Evolutionary conservation across 202 grass and related monocot species (phyloP).

Genomic region (Zizania palustris): DNA sequence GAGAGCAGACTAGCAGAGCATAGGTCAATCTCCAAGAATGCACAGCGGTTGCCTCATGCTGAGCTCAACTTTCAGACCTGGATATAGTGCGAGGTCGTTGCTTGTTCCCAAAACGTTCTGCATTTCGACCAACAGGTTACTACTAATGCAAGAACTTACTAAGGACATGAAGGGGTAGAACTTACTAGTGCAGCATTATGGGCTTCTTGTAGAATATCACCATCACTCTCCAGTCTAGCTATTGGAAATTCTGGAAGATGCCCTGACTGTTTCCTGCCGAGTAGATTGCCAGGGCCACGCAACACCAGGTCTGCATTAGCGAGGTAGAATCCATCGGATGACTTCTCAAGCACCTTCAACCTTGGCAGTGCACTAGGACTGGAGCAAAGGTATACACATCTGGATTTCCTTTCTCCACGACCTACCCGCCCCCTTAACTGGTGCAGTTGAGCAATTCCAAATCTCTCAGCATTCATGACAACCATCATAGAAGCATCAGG

Average conservation of each 20-base stretch:
- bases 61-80: constrained; percentile 77
- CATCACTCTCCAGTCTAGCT: constrained; percentile 92
- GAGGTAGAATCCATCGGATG: constrained; percentile 86
- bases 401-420: constrained; percentile 73
- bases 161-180: constrained; percentile 9
- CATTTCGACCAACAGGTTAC: constrained; percentile 31
- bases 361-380: constrained; percentile 55
- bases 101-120: constrained; percentile 82
- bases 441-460: constrained; percentile 92
- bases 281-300: constrained; percentile 89
- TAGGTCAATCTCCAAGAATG: constrained; percentile 77
- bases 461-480: no score
- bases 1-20: not conserved
- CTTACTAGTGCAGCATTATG: constrained; percentile 82
- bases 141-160: constrained; percentile 3
- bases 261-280: constrained; percentile 92
- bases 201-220: constrained; percentile 76
- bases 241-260: constrained; percentile 97
- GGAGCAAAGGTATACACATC: constrained; percentile 76
- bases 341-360: constrained; percentile 78
- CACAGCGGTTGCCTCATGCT: constrained; percentile 96
- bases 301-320: constrained; percentile 81
- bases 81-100: constrained; percentile 67
- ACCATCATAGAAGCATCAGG: no score
- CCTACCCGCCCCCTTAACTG: constrained; percentile 89